A percentile compares a stretch with the other conserved stretches of the same genome.
Evolutionary conservation across 2,329 filamentous ascomycete genomes (phyloP).

Genomic region (Dactylellina sp.): DNA sequence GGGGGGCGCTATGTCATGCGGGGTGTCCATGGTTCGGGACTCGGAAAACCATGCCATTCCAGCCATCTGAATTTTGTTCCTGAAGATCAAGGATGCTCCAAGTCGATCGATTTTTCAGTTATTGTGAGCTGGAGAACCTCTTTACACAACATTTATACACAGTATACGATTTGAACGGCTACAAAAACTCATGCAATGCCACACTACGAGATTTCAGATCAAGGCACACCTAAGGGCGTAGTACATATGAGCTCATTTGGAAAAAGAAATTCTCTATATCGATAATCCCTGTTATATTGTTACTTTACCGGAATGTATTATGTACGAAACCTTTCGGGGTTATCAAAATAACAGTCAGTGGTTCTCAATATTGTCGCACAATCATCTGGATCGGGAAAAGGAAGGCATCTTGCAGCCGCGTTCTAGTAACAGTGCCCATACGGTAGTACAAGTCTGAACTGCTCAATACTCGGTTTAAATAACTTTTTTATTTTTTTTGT

Average conservation of each 20-base stretch:
- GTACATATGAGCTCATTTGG: neutral
- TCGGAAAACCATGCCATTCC: conserved; percentile 17
- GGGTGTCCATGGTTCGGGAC: conserved; percentile 21
- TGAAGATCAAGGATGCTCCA: conserved; percentile 46
- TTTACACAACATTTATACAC: neutral
- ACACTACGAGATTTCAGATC: neutral
- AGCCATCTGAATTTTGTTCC: conserved; percentile 44
- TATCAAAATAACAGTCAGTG: conserved; percentile 26
- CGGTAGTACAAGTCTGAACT: conserved; percentile 15
- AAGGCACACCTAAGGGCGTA: neutral
- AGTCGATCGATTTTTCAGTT: conserved; percentile 30
- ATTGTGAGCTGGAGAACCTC: conserved; percentile 40
- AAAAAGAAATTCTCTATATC: neutral
- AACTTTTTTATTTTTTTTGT: too few species aligned
- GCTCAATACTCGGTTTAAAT: too few species aligned
- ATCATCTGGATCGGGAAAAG: conserved; percentile 25
- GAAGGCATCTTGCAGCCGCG: conserved; percentile 18
- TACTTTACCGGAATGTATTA: conserved; percentile 28
- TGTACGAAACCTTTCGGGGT: conserved; percentile 45
- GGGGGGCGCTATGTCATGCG: conserved; percentile 7
- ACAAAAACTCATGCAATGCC: conserved; percentile 12
- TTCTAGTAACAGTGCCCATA: neutral
- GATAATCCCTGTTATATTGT: conserved; percentile 14
- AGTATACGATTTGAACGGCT: conserved; percentile 6
- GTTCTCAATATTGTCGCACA: conserved; percentile 21